Conservation (phyloP, 495 filamentous ascomycete species). For the Sordaria brevicollis region DNA sequence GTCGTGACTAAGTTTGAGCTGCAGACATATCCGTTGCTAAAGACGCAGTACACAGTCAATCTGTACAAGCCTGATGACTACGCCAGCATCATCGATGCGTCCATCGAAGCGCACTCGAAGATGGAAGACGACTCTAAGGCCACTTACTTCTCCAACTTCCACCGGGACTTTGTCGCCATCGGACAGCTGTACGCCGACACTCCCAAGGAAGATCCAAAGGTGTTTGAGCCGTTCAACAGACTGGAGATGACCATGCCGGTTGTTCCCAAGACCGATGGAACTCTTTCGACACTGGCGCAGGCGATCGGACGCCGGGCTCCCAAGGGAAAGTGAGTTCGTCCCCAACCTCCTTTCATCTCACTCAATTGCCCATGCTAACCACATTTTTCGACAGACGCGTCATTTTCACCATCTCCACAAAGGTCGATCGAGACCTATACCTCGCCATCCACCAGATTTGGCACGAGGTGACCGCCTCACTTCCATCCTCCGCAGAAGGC, state of each 20-base stretch:
- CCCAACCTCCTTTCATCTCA: not conserved
- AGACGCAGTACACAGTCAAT: not conserved
- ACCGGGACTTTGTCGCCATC: constrained; percentile 6
- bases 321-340: constrained; percentile 1
- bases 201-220: not conserved
- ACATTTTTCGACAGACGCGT: constrained; percentile 7
- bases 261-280: constrained; percentile 9
- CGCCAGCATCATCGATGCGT: constrained; percentile 1
- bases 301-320: not conserved
- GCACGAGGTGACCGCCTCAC: constrained; percentile 12
- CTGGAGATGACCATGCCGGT: constrained; percentile 8
- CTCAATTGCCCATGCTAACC: constrained; percentile 3
- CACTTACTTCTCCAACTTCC: constrained; percentile 7
- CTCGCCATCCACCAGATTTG: constrained; percentile 11
- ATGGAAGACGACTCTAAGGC: not conserved
- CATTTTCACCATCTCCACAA: constrained; percentile 20
- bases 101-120: not conserved
- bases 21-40: not conserved
- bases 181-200: constrained; percentile 9
- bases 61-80: not conserved
- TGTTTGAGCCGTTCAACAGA: not conserved
- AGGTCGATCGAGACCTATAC: constrained; percentile 14
- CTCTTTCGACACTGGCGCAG: constrained; percentile 9
- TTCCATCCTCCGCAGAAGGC: constrained; percentile 7
- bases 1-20: constrained; percentile 45